Conservation (phyloP, 306 rosid species). For the Pyrus communis region DNA sequence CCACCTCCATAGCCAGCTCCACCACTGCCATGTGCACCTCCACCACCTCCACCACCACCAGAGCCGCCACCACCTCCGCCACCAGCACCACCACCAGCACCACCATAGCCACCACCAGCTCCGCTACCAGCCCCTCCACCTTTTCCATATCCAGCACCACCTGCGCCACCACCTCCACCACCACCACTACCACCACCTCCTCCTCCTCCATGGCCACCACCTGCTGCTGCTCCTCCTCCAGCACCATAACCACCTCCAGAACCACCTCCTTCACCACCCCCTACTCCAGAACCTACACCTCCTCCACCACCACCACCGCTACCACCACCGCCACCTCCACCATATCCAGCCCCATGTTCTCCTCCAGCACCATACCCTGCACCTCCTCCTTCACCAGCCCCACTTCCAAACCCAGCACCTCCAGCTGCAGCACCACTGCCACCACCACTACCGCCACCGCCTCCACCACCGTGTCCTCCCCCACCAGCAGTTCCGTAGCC, state of each 20-base stretch:
- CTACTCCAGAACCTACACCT: conserved; percentile 14
- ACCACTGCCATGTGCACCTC: conserved; percentile 10
- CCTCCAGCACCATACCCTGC: conserved; percentile 20
- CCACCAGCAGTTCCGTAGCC: background rate
- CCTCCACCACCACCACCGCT: conserved; percentile 9
- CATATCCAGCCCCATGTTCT: conserved; percentile 14
- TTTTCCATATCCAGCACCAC: conserved; percentile 28
- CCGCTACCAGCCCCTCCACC: conserved; percentile 21
- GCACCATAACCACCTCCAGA: conserved; percentile 11
- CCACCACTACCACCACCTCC: conserved; percentile 21
- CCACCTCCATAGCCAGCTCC: conserved; percentile 24
- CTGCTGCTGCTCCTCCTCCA: conserved; percentile 7
- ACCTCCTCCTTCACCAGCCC: conserved; percentile 19
- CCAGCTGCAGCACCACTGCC: conserved; percentile 18
- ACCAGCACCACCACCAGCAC: conserved; percentile 5
- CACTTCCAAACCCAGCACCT: conserved; percentile 21
- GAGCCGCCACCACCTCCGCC: conserved; percentile 4
- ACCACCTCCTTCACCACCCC: conserved; percentile 16
- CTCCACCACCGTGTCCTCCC: conserved; percentile 2
- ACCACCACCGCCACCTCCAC: conserved; percentile 21
- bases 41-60: conserved; percentile 6
- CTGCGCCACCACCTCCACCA: conserved; percentile 24
- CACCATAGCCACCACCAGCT: conserved; percentile 13
- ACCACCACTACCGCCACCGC: conserved; percentile 2
- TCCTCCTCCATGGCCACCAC: background rate